Evolutionary conservation across 805 yeast species (phyloP).

Genomic region (Monosporozyma yasuniensis): DNA sequence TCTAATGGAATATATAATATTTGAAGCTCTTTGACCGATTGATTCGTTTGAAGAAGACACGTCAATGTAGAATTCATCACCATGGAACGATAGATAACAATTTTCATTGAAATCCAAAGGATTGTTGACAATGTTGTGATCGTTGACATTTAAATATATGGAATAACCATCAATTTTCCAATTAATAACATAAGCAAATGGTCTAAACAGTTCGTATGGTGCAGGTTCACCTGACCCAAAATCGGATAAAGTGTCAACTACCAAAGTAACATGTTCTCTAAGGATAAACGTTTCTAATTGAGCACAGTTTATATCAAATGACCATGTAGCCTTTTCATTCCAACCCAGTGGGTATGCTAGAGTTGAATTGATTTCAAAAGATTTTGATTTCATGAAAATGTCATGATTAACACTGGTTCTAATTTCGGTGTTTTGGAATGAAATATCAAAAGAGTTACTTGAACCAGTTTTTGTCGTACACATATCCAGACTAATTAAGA

Average conservation of each 20-base stretch:
- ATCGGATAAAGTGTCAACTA: conserved; percentile 67
- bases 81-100: conserved; percentile 63
- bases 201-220: conserved; percentile 70
- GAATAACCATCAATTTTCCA: conserved; percentile 55
- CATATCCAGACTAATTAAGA: conserved; percentile 40
- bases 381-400: conserved; percentile 53
- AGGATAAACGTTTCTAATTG: conserved; percentile 55
- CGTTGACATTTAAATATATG: conserved; percentile 72
- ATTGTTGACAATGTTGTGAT: conserved; percentile 77
- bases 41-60: conserved; percentile 52
- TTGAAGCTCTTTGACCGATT: conserved; percentile 42
- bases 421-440: conserved; percentile 49
- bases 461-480: conserved; percentile 50
- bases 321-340: conserved; percentile 75
- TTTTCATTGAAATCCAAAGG: conserved; percentile 81
- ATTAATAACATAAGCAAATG: conserved; percentile 50
- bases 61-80: conserved; percentile 41
- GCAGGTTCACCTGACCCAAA: conserved; percentile 64
- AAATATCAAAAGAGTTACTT: conserved; percentile 39
- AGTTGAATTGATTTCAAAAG: conserved; percentile 45
- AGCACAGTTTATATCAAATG: conserved; percentile 42
- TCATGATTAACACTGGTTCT: conserved; percentile 87
- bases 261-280: conserved; percentile 70
- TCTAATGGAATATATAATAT: conserved; percentile 39
- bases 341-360: conserved; percentile 69